phyloP scores from a whole-genome alignment of 306 rosid genomes.

The Lathyrus aphaca region DNA sequence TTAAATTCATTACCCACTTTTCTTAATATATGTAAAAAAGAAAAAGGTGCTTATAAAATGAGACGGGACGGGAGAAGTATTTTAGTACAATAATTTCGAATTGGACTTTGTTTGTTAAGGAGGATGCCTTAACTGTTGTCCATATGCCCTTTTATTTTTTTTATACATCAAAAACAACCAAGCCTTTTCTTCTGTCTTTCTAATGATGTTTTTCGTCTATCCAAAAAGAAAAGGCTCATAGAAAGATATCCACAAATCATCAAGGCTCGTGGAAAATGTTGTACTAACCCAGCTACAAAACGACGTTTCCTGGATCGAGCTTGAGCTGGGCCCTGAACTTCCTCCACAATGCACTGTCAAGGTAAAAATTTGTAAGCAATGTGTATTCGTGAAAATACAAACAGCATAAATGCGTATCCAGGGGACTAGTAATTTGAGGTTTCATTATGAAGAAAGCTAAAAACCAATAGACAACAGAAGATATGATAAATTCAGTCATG shows the following conservation, averaged over 20 bases:
- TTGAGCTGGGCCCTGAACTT: slow-evolving; percentile 89
- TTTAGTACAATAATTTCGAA: not conserved
- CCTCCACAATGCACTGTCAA: slow-evolving; percentile 93
- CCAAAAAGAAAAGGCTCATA: not conserved
- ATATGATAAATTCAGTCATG: slow-evolving; percentile 15
- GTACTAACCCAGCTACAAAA: slow-evolving; percentile 79
- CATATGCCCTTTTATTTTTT: not conserved
- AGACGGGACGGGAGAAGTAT: too few species aligned
- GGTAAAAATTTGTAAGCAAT: slow-evolving; percentile 38
- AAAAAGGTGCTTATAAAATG: too few species aligned
- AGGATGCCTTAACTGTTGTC: slow-evolving; percentile 7
- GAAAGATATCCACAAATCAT: too few species aligned
- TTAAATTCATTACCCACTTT: too few species aligned
- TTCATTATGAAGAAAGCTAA: slow-evolving; percentile 28
- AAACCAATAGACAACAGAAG: slow-evolving; percentile 12
- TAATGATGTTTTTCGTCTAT: not conserved
- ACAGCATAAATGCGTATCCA: slow-evolving; percentile 19
- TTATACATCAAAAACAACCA: not conserved
- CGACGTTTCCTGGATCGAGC: slow-evolving; percentile 91
- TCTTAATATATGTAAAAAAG: too few species aligned
- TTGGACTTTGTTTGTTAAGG: slow-evolving; percentile 9
- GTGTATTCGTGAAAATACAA: slow-evolving; percentile 29
- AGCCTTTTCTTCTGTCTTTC: slow-evolving; percentile 4
- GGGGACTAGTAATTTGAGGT: slow-evolving; percentile 7
- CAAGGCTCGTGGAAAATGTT: not conserved